phyloP scores from a whole-genome alignment of 2,329 filamentous ascomycete genomes.

The Epichloe gansuensis region DNA sequence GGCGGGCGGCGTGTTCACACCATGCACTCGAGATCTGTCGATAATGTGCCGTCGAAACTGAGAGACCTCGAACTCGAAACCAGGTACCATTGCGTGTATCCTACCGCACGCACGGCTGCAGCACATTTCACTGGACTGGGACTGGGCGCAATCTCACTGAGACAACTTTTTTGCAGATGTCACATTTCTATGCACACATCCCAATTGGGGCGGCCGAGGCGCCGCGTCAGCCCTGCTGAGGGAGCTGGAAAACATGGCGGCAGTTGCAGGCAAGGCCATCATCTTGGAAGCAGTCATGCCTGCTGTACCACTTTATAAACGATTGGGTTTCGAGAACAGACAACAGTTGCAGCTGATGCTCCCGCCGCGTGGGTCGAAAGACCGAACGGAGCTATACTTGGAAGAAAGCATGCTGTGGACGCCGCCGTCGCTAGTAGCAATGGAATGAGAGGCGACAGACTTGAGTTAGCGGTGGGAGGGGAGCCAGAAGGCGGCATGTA shows the following conservation, averaged over 20 bases:
- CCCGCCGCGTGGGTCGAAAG: conserved; percentile 15
- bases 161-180: conserved; percentile 14
- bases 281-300: conserved; percentile 27
- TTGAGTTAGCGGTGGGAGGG: too few species aligned
- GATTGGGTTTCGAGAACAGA: conserved; percentile 21
- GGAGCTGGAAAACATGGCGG: conserved; percentile 20
- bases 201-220: conserved; percentile 21
- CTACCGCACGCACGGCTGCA: background rate
- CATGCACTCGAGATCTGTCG: background rate
- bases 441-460: background rate
- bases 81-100: background rate
- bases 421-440: background rate
- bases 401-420: conserved; percentile 22
- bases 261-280: conserved; percentile 18
- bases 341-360: conserved; percentile 23
- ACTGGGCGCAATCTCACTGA: background rate
- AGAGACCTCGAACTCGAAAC: background rate
- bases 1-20: background rate
- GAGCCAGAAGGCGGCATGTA: too few species aligned
- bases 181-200: conserved; percentile 27
- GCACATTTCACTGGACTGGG: background rate
- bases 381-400: conserved; percentile 21
- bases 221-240: conserved; percentile 22
- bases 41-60: background rate
- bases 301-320: conserved; percentile 25